phyloP scores from a whole-genome alignment of 2,329 filamentous ascomycete species.

The Cercospora sojina region DNA sequence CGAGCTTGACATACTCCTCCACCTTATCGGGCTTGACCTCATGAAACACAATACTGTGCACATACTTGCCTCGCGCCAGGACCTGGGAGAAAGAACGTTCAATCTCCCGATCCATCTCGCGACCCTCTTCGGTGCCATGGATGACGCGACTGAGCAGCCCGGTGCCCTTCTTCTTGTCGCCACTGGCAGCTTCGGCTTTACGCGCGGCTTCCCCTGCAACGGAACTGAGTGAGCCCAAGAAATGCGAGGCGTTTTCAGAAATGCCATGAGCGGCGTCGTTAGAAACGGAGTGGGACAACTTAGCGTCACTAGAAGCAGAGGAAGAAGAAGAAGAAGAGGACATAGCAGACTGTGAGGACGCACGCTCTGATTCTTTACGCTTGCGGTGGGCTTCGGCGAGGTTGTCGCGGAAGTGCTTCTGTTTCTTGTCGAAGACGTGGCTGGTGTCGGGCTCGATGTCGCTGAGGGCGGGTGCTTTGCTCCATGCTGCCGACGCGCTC shows the following conservation, averaged over 20 bases:
- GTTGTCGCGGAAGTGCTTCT: conserved; percentile 82
- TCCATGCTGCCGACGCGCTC: conserved; percentile 15
- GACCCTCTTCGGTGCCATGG: conserved; percentile 93
- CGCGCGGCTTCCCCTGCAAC: conserved; percentile 56
- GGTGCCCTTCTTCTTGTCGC: conserved; percentile 56
- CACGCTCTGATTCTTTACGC: conserved; percentile 81
- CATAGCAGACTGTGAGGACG: conserved; percentile 34
- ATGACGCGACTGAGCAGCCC: conserved; percentile 79
- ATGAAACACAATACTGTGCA: conserved; percentile 96
- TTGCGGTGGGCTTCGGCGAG: conserved; percentile 71
- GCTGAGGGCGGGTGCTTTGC: conserved; percentile 69
- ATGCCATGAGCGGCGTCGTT: conserved; percentile 13
- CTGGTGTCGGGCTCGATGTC: conserved; percentile 76
- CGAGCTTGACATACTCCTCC: conserved; percentile 87
- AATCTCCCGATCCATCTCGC: conserved; percentile 91
- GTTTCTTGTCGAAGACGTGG: conserved; percentile 74
- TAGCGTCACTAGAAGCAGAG: conserved; percentile 32
- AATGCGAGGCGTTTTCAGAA: conserved; percentile 34
- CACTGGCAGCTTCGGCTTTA: conserved; percentile 59
- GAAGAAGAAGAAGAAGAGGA: conserved; percentile 44
- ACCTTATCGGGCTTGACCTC: conserved; percentile 93
- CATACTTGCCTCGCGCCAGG: conserved; percentile 92
- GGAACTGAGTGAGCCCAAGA: conserved; percentile 61
- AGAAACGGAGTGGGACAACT: conserved; percentile 30
- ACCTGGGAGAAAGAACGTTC: conserved; percentile 95